Conservation (phyloP, 768 basidiomycete genomes). For the Pleurotus sapidus region DNA sequence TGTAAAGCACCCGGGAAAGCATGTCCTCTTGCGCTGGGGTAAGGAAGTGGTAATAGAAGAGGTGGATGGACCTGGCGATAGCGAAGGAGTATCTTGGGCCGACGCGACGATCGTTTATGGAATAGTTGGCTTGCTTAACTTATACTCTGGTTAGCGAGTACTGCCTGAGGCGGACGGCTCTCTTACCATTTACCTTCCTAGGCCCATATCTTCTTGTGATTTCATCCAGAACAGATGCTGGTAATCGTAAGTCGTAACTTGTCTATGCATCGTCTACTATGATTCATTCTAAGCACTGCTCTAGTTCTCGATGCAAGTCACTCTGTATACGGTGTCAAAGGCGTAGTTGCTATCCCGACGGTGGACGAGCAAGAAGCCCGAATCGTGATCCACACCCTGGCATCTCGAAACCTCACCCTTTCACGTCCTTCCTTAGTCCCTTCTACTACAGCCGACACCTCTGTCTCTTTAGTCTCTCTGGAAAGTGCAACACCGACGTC, state of each 20-base stretch:
- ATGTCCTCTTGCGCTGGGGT: slow-evolving; percentile 54
- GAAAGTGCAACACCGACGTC: background rate
- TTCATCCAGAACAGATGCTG: slow-evolving; percentile 57
- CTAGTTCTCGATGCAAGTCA: slow-evolving; percentile 65
- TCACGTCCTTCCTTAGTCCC: slow-evolving; percentile 46
- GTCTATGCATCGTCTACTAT: background rate
- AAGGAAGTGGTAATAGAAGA: slow-evolving; percentile 55
- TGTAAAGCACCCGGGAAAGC: slow-evolving; percentile 26
- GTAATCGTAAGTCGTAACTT: slow-evolving; percentile 51
- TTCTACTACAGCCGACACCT: slow-evolving; percentile 19
- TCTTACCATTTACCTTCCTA: slow-evolving; percentile 21
- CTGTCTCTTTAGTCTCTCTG: background rate
- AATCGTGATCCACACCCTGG: slow-evolving; percentile 47
- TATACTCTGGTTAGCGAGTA: slow-evolving; percentile 60
- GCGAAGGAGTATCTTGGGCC: slow-evolving; percentile 47
- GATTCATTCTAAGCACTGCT: slow-evolving; percentile 2
- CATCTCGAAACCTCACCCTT: slow-evolving; percentile 42
- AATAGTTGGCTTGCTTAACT: slow-evolving; percentile 68
- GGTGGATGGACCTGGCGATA: slow-evolving; percentile 30
- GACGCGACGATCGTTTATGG: slow-evolving; percentile 66
- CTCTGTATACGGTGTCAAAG: slow-evolving; percentile 65
- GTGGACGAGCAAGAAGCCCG: slow-evolving; percentile 56
- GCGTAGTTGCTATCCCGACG: slow-evolving; percentile 72
- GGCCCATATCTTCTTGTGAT: slow-evolving; percentile 79
- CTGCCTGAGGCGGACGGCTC: slow-evolving; percentile 9